Conservation (phyloP, 2,329 filamentous ascomycete species). For the Fusarium falciforme region DNA sequence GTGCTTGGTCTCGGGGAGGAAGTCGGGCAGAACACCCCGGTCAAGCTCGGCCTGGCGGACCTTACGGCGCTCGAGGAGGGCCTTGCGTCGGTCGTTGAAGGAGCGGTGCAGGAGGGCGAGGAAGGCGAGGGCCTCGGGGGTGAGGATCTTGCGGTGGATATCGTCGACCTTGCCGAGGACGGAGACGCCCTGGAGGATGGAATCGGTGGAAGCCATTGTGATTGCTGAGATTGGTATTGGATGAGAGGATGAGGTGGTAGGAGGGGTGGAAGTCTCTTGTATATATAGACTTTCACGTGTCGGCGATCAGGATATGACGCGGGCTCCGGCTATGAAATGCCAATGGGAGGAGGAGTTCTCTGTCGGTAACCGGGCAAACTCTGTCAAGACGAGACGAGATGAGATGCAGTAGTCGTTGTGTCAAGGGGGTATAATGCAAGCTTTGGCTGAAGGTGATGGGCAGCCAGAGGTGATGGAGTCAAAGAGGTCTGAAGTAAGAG, state of each 20-base stretch:
- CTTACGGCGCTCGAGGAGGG: conserved; percentile 86
- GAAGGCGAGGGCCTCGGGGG: conserved; percentile 89
- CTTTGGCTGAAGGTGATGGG: background rate
- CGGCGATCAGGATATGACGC: conserved; percentile 37
- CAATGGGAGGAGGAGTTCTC: conserved; percentile 10
- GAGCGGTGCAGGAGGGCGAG: conserved; percentile 93
- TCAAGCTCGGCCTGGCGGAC: conserved; percentile 93
- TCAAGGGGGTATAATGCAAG: background rate
- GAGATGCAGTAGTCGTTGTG: background rate
- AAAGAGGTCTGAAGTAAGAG: background rate
- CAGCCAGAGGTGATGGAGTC: conserved; percentile 1
- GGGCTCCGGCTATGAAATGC: conserved; percentile 22
- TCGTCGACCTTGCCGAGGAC: conserved; percentile 84
- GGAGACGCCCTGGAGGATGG: conserved; percentile 87
- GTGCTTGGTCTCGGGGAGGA: conserved; percentile 94
- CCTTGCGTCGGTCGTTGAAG: conserved; percentile 91
- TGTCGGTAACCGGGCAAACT: conserved; percentile 16
- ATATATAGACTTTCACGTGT: conserved; percentile 49
- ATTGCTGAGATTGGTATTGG: conserved; percentile 6
- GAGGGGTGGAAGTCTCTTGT: conserved; percentile 17
- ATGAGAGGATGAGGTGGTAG: conserved; percentile 11
- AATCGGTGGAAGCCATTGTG: conserved; percentile 75
- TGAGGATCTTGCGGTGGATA: conserved; percentile 89
- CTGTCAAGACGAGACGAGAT: background rate
- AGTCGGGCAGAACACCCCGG: conserved; percentile 88